phyloP scores from a whole-genome alignment of 2,329 filamentous ascomycete species.

The Fusarium sulawesiense region DNA sequence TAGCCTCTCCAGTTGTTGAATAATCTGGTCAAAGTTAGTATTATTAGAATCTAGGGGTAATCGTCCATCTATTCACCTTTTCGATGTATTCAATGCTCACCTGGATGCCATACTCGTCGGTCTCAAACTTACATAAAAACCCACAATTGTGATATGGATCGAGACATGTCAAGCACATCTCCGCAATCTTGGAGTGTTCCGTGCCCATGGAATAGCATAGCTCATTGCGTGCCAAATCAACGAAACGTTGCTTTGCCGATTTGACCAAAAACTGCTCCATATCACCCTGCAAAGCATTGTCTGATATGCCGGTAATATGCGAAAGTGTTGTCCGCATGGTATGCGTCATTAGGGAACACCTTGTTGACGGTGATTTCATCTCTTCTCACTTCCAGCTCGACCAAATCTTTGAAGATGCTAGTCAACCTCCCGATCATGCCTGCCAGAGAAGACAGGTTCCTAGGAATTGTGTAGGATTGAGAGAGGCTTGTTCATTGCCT shows the following conservation, averaged over 20 bases:
- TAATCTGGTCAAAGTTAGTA: not conserved
- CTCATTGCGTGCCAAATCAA: not conserved
- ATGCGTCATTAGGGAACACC: not conserved
- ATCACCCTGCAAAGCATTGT: not conserved
- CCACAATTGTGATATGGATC: constrained; percentile 49
- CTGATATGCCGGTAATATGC: not conserved
- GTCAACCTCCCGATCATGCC: not conserved
- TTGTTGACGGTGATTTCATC: not conserved
- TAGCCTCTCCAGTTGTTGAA: not conserved
- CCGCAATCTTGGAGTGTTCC: constrained; percentile 47
- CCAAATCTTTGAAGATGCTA: not conserved
- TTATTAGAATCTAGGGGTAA: not conserved
- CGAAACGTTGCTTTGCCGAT: not conserved
- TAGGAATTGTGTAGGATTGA: not conserved
- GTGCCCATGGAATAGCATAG: constrained; percentile 46
- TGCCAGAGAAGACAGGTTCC: not conserved
- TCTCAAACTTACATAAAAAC: constrained; percentile 37
- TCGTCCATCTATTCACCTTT: not conserved
- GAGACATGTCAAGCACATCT: constrained; percentile 52
- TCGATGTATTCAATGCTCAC: constrained; percentile 24
- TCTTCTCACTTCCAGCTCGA: not conserved
- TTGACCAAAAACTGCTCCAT: not conserved
- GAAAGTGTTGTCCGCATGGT: not conserved
- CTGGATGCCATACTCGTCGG: constrained; percentile 20
- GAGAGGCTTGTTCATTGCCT: not conserved